phyloP scores from a whole-genome alignment of 1,284 basidiomycete genomes.

The Ustilago vetiveriae region DNA sequence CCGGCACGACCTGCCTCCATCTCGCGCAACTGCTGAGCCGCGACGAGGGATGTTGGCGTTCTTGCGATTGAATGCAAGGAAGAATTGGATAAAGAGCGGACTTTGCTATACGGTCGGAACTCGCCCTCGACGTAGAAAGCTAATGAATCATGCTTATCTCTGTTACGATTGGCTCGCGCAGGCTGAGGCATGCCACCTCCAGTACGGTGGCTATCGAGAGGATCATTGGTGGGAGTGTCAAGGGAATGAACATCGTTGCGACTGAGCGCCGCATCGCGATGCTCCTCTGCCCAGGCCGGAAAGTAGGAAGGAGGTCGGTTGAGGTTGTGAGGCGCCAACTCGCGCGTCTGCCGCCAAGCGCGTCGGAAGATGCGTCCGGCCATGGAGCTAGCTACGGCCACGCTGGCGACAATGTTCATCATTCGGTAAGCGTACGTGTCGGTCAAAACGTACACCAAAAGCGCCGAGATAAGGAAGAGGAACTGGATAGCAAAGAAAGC shows the following conservation, averaged over 20 bases:
- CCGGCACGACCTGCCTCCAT: constrained; percentile 25
- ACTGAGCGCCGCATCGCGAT: constrained; percentile 9
- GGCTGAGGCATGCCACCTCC: background rate
- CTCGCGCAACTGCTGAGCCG: constrained; percentile 27
- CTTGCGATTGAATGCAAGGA: constrained; percentile 16
- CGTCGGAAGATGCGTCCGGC: constrained; percentile 56
- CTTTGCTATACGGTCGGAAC: constrained; percentile 25
- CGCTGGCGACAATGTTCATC: constrained; percentile 56
- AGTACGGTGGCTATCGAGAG: background rate
- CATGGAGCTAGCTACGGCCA: constrained; percentile 53
- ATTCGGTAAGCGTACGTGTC: constrained; percentile 38
- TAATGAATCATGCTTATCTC: constrained; percentile 27
- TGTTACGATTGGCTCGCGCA: background rate
- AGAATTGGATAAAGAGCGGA: constrained; percentile 17
- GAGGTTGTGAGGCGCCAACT: constrained; percentile 40
- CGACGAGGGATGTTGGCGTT: constrained; percentile 7
- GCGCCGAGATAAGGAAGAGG: constrained; percentile 45
- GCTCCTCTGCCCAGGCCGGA: constrained; percentile 50
- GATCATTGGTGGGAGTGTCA: constrained; percentile 3
- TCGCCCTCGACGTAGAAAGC: constrained; percentile 47
- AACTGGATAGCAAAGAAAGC: constrained; percentile 56
- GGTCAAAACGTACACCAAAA: constrained; percentile 45
- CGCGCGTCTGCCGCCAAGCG: constrained; percentile 55
- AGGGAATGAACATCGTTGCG: constrained; percentile 6
- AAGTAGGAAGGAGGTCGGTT: constrained; percentile 54